Evolutionary conservation across 2,329 filamentous ascomycete species (phyloP).

Genomic region (Pseudogymnoascus sp.): DNA sequence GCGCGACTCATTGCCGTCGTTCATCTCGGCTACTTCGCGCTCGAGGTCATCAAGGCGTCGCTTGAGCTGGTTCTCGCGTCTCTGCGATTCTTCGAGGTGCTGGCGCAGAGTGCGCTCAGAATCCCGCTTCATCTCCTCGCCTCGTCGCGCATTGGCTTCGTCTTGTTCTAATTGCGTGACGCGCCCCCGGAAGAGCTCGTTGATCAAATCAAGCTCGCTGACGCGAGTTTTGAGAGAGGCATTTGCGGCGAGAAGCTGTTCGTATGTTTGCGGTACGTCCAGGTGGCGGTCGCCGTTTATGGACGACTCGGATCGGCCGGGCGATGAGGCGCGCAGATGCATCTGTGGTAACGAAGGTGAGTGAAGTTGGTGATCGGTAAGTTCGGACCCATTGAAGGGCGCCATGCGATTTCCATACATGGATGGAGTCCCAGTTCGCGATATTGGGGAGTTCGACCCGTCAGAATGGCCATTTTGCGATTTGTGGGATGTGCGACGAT

Average conservation of each 20-base stretch:
- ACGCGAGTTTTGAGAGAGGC: conserved; percentile 89
- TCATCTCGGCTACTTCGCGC: conserved; percentile 35
- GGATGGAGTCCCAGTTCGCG: conserved; percentile 68
- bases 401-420: conserved; percentile 68
- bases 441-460: conserved; percentile 68
- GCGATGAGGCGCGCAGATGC: conserved; percentile 49
- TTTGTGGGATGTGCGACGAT: conserved; percentile 63
- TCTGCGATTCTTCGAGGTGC: conserved; percentile 67
- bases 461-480: conserved; percentile 64
- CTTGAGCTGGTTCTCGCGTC: conserved; percentile 74
- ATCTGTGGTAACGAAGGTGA: conserved; percentile 42
- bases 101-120: conserved; percentile 47
- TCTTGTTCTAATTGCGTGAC: conserved; percentile 70
- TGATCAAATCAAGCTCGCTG: conserved; percentile 91
- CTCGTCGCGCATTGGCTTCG: conserved; percentile 58
- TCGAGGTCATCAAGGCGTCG: conserved; percentile 73
- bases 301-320: conserved; percentile 42
- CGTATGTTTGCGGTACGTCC: conserved; percentile 67
- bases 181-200: conserved; percentile 67
- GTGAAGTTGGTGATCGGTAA: conserved; percentile 58
- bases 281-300: conserved; percentile 51
- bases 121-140: conserved; percentile 48
- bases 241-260: conserved; percentile 72
- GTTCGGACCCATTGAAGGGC: conserved; percentile 63
- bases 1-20: conserved; percentile 38